Base-by-base conservation (phyloP, 1,139 yeast genomes). In the Saccharomyces hybrid region DNA sequence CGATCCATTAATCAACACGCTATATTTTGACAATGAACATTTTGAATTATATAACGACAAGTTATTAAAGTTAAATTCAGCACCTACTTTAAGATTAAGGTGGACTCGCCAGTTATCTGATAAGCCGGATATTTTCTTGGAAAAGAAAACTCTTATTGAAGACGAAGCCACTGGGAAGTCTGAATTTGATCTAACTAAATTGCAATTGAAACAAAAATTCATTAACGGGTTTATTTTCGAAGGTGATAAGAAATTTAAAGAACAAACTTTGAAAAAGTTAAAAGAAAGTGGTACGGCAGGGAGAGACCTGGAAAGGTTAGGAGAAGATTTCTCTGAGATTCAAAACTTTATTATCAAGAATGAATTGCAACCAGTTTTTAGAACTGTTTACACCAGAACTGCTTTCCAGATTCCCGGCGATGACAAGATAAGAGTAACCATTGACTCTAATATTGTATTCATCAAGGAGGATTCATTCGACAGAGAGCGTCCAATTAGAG, bases 341-440 rank as follows among this genome's bases (percentile, higher is more conserved):
- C 84, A 84, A 65, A 70, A 76, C 9, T 88, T 85, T 66, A 84
- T 93, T 58, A 70, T 74, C 49, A 83, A 83, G 54, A 78, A 83
- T 63, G 78, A 82, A 57, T 77, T 93, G 60, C 87, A 88, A 71
- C 99, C 99, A 14, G 82, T 88, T 47, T 73, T 93, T 69, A 83
- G 99, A 73, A 82, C 97, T 4, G 81, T 86, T 49, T 90, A 88
- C 73, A 88, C 89, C 49, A 81, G 99, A 71, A 88, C 97, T 14
- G 98, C 98, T 1, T 93, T 93, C 77, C 97, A 93, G 75, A 91
- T 93, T 62, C 99, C 99, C 1, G 98, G 98, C 57, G 98, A 93
- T 69, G 95, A 90, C 69, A 81, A 90, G 65, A 85, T 91, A 50
- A 83, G 97, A 69, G 84, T 91, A 57, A 84, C 89, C 44, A 86